Evolutionary conservation across 129 eudicot genomes (phyloP).

Genomic region (Saussurea involucrata): DNA sequence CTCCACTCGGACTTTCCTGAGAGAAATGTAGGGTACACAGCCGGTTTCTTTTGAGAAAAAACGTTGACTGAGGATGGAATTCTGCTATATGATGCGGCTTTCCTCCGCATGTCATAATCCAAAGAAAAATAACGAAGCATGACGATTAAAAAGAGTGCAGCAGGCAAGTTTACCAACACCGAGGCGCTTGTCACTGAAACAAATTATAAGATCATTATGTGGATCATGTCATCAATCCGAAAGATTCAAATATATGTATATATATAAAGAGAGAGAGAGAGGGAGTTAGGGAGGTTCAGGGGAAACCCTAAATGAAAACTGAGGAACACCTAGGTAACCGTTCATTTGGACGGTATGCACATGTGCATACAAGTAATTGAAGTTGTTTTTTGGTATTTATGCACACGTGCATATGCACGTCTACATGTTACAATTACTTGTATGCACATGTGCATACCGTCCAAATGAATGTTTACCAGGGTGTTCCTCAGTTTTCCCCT

Average conservation of each 20-base stretch:
- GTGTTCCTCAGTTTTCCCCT: no score
- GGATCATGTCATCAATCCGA: conserved; percentile 18
- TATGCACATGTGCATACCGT: no score
- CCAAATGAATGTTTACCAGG: no score
- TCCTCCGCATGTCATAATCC: conserved; percentile 84
- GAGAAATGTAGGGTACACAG: conserved; percentile 26
- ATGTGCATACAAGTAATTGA: no score
- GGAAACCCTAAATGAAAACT: neutral
- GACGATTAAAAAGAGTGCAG: conserved; percentile 61
- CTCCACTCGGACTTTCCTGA: conserved; percentile 74
- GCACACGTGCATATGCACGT: no score
- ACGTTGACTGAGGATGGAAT: conserved; percentile 36
- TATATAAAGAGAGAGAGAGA: neutral
- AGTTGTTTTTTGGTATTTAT: no score
- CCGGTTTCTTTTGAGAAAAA: conserved; percentile 34
- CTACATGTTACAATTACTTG: no score
- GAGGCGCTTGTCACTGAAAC: conserved; percentile 94
- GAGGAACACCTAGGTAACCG: neutral
- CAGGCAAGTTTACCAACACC: conserved; percentile 90
- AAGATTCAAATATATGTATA: neutral
- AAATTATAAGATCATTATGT: conserved; percentile 10
- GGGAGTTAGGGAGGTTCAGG: neutral
- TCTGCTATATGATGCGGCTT: conserved; percentile 72
- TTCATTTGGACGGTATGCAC: neutral
- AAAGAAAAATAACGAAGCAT: conserved; percentile 63